phyloP scores from a whole-genome alignment of 164 flowering plant genomes.

The Vitis cinerea region DNA sequence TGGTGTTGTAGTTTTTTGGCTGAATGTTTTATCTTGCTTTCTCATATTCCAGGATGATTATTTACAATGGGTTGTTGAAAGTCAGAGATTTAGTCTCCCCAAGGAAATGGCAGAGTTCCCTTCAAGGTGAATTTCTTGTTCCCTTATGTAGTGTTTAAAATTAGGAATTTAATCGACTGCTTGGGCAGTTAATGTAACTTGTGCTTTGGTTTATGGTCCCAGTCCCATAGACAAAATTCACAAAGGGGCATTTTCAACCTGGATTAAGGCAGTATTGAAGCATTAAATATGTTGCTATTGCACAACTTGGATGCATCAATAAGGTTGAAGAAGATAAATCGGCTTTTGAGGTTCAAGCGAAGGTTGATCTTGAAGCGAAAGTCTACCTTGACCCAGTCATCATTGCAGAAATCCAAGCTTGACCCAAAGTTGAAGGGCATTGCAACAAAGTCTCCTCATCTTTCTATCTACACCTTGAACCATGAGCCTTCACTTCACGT shows the following conservation, averaged over 20 bases:
- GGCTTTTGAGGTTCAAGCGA: too few species aligned
- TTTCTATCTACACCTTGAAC: too few species aligned
- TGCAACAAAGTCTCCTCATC: too few species aligned
- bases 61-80: constrained; percentile 73
- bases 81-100: constrained; percentile 79
- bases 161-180: not conserved
- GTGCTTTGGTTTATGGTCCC: constrained; percentile 77
- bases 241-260: constrained; percentile 86
- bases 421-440: too few species aligned
- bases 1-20: not conserved
- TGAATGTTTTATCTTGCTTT: not conserved
- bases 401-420: too few species aligned
- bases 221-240: constrained; percentile 89
- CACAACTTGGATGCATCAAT: not conserved
- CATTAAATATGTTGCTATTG: too few species aligned
- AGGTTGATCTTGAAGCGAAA: too few species aligned
- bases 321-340: too few species aligned
- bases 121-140: constrained; percentile 48
- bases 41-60: constrained; percentile 66
- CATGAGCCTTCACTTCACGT: too few species aligned
- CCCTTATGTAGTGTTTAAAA: not conserved
- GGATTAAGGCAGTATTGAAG: constrained; percentile 76
- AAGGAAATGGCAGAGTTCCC: constrained; percentile 94
- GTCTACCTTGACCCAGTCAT: too few species aligned
- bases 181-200: constrained; percentile 73